Evolutionary conservation across 352 stramenopile species (phyloP).

Genomic region (Detonula confervacea): DNA sequence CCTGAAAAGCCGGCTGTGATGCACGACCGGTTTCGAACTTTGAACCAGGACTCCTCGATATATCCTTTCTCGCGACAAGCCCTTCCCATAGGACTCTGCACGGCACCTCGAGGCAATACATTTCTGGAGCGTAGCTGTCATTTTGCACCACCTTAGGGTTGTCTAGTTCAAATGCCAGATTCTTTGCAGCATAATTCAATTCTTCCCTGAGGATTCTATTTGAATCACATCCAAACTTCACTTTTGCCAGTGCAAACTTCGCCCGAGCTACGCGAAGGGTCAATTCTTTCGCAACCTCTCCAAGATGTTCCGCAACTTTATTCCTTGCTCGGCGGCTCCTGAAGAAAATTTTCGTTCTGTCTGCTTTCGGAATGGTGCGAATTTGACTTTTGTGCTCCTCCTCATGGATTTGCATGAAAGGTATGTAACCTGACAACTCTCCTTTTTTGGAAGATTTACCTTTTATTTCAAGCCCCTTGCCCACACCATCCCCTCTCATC

Average conservation of each 20-base stretch:
- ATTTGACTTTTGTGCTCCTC: constrained; percentile 26
- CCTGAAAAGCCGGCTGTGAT: constrained; percentile 66
- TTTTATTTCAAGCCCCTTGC: constrained; percentile 57
- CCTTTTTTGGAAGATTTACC: constrained; percentile 43
- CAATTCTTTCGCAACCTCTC: constrained; percentile 49
- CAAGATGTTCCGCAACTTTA: constrained; percentile 45
- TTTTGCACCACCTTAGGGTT: constrained; percentile 40
- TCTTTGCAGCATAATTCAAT: constrained; percentile 25
- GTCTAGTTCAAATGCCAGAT: constrained; percentile 31
- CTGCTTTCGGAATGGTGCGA: constrained; percentile 14
- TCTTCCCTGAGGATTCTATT: constrained; percentile 24
- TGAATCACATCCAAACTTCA: not conserved
- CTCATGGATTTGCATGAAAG: constrained; percentile 58
- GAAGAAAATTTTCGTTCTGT: constrained; percentile 59
- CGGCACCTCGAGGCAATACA: constrained; percentile 58
- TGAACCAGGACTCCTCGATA: constrained; percentile 37
- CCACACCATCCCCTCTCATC: constrained; percentile 44
- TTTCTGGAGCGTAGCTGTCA: constrained; percentile 56
- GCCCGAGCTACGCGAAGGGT: constrained; percentile 32
- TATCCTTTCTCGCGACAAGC: constrained; percentile 49
- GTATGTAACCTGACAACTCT: constrained; percentile 30
- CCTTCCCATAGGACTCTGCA: constrained; percentile 62
- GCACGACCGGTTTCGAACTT: constrained; percentile 50
- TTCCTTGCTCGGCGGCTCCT: constrained; percentile 34
- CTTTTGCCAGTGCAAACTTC: constrained; percentile 30